Evolutionary conservation across 192 early-diverging fungal species (phyloP).

Genomic region (Coemansia sp.): DNA sequence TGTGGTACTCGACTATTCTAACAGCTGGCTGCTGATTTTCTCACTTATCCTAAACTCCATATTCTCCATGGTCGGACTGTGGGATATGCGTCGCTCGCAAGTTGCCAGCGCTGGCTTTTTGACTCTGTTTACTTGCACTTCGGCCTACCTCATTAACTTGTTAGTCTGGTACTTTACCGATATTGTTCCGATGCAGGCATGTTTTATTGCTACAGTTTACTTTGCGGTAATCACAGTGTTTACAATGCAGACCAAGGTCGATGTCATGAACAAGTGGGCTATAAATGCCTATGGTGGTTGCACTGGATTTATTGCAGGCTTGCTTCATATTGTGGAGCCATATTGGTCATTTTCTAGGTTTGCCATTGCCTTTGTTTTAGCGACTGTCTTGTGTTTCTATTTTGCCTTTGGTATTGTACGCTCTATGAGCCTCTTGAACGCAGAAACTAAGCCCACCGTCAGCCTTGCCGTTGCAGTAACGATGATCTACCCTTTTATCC

Average conservation of each 20-base stretch:
- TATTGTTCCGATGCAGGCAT: neutral
- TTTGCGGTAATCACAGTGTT: neutral
- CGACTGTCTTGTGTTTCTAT: neutral
- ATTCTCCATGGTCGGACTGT: neutral
- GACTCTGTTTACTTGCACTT: slow-evolving; percentile 1
- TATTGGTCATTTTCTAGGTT: slow-evolving; percentile 3
- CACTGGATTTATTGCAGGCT: neutral
- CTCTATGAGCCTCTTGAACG: neutral
- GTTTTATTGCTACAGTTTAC: neutral
- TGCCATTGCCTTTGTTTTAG: neutral
- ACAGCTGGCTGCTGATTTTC: slow-evolving; percentile 11
- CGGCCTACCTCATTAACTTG: neutral
- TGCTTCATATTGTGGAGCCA: neutral
- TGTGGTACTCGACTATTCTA: neutral
- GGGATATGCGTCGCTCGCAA: neutral
- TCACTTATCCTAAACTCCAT: slow-evolving; percentile 2
- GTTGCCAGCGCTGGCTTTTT: neutral
- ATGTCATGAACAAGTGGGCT: neutral
- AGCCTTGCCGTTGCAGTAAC: neutral
- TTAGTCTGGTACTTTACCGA: slow-evolving; percentile 3
- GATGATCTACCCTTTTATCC: neutral
- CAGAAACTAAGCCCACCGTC: neutral
- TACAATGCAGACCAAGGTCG: neutral
- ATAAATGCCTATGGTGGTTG: neutral
- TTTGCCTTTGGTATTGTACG: slow-evolving; percentile 6